These are phyloP conservation scores for Globisporangium viniferum DNA, from an alignment of 352 stramenopile genomes.

Conservation along the genomic window DNA sequence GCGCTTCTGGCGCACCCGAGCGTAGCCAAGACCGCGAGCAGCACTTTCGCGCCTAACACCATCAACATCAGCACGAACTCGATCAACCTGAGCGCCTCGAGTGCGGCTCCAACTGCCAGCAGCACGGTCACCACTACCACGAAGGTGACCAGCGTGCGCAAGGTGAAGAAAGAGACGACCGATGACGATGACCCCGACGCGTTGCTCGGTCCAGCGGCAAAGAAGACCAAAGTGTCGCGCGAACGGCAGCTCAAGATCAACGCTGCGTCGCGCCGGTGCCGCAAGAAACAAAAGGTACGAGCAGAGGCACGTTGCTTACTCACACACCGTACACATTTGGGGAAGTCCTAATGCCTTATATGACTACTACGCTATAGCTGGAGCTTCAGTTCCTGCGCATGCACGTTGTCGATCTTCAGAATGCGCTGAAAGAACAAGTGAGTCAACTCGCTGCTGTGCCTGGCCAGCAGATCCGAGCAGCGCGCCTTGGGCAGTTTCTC, in stretches of 20 bases:
- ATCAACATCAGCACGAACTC: slow-evolving; percentile 32
- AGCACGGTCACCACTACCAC: neutral
- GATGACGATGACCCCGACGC: slow-evolving; percentile 20
- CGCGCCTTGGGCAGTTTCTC: slow-evolving; percentile 54
- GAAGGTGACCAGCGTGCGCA: slow-evolving; percentile 2
- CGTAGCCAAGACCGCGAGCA: slow-evolving; percentile 4
- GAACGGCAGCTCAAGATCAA: slow-evolving; percentile 89
- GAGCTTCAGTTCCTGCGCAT: slow-evolving; percentile 83
- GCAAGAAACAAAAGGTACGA: slow-evolving; percentile 80
- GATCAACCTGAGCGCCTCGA: slow-evolving; percentile 27
- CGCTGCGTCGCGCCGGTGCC: slow-evolving; percentile 69
- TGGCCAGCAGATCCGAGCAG: slow-evolving; percentile 41
- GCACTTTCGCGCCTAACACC: slow-evolving; percentile 8
- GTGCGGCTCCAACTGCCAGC: neutral
- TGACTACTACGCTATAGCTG: slow-evolving; percentile 18
- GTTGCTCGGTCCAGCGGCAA: slow-evolving; percentile 25
- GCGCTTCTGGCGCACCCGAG: slow-evolving; percentile 22
- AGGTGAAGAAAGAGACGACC: slow-evolving; percentile 27
- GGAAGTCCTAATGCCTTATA: neutral
- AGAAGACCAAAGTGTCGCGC: slow-evolving; percentile 84
- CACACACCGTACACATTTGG: too few species aligned
- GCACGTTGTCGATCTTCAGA: slow-evolving; percentile 80
- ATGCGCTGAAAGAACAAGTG: slow-evolving; percentile 64
- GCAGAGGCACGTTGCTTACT: neutral
- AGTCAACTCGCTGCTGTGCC: slow-evolving; percentile 36